phyloP scores from a whole-genome alignment of 2,329 filamentous ascomycete genomes.

The Atkinsonella texensis region DNA sequence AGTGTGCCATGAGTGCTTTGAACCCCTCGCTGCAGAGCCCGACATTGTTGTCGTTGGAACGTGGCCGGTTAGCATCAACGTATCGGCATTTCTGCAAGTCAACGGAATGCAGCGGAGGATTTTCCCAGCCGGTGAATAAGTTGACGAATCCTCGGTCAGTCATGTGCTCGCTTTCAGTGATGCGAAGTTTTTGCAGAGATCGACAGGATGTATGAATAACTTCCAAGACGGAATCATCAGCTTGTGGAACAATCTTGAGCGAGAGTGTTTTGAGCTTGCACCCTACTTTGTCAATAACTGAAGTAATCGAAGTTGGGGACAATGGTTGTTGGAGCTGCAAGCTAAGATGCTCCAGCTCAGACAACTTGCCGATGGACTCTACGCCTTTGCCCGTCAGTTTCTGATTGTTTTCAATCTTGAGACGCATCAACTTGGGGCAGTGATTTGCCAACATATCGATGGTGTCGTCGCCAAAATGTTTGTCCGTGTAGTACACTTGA shows the following conservation, averaged over 20 bases:
- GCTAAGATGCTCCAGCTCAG: conserved; percentile 60
- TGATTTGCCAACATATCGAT: conserved; percentile 47
- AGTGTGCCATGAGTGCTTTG: conserved; percentile 72
- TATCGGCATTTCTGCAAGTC: conserved; percentile 72
- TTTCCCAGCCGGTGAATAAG: conserved; percentile 67
- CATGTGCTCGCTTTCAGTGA: conserved; percentile 64
- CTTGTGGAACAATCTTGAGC: conserved; percentile 52
- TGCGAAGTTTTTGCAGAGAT: conserved; percentile 61
- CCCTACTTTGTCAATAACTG: conserved; percentile 52
- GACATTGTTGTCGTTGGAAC: conserved; percentile 50
- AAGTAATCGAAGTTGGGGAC: conserved; percentile 43
- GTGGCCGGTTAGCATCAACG: conserved; percentile 57
- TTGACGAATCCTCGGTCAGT: conserved; percentile 62
- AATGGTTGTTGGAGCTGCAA: conserved; percentile 52
- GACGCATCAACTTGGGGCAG: conserved; percentile 56
- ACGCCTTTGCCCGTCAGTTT: conserved; percentile 56
- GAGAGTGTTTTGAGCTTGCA: conserved; percentile 63
- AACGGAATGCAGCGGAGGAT: conserved; percentile 55
- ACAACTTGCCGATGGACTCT: conserved; percentile 47
- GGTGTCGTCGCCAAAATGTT: conserved; percentile 62
- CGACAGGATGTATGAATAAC: conserved; percentile 60
- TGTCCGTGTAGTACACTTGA: conserved; percentile 75
- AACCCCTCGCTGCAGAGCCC: conserved; percentile 71
- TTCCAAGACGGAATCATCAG: conserved; percentile 58
- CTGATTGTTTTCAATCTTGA: conserved; percentile 77